Conservation (phyloP, 371 early-diverging fungal species). For the Circinella umbellata region DNA sequence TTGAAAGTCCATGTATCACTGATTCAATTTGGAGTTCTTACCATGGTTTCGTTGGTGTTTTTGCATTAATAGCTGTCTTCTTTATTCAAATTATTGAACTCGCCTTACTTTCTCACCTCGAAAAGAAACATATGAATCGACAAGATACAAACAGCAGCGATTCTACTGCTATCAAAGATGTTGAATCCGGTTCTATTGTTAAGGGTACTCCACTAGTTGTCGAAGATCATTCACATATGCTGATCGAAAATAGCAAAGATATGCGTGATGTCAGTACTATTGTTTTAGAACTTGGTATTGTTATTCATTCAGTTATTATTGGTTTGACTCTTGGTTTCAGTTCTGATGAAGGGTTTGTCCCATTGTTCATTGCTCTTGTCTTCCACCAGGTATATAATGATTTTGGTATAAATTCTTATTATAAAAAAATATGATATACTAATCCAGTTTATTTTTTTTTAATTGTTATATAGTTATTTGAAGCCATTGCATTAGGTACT, state of each 20-base stretch:
- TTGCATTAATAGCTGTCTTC: conserved; percentile 47
- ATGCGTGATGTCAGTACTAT: conserved; percentile 42
- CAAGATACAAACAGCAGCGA: background rate
- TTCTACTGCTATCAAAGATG: conserved; percentile 3
- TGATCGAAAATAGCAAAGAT: conserved; percentile 6
- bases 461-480: conserved; percentile 54
- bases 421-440: background rate
- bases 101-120: conserved; percentile 31
- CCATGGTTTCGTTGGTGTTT: conserved; percentile 46
- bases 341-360: conserved; percentile 63
- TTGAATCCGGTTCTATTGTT: background rate
- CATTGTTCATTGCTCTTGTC: conserved; percentile 78
- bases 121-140: conserved; percentile 14
- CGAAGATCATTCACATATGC: background rate
- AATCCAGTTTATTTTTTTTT: too few species aligned
- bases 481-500: conserved; percentile 68
- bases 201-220: background rate
- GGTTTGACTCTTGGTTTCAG: conserved; percentile 82
- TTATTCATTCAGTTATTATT: conserved; percentile 87
- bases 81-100: conserved; percentile 44
- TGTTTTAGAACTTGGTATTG: conserved; percentile 87
- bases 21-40: conserved; percentile 39
- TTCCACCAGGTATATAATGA: conserved; percentile 78
- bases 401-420: too few species aligned
- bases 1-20: conserved; percentile 43